Percentiles rank a stretch among this genome's conserved stretches.
Conservation (phyloP, 1,284 basidiomycete species). For the Fomes fomentarius region DNA sequence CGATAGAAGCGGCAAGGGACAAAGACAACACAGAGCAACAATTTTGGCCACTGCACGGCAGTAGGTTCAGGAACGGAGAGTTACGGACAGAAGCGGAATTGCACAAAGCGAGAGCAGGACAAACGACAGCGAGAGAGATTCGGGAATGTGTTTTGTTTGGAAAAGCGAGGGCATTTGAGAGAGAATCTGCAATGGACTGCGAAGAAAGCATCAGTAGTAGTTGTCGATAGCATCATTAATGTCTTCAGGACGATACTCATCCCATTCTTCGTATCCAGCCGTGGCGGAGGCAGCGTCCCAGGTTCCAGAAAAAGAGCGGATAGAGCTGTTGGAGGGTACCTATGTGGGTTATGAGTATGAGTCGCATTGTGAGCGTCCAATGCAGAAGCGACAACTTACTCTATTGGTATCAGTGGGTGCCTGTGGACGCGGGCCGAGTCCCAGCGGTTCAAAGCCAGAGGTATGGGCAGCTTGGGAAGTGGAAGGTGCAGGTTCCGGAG, state of each 20-base stretch:
- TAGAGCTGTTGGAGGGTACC: slow-evolving; percentile 10
- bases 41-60: not conserved
- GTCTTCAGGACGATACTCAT: slow-evolving; percentile 21
- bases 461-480: not conserved
- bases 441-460: not conserved
- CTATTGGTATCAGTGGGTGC: slow-evolving; percentile 1
- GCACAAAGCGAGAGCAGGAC: not conserved
- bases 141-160: not conserved
- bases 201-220: slow-evolving; percentile 17
- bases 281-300: slow-evolving; percentile 13
- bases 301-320: slow-evolving; percentile 20
- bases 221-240: slow-evolving; percentile 12
- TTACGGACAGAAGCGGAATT: too few species aligned
- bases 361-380: not conserved
- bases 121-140: not conserved
- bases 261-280: slow-evolving; percentile 12
- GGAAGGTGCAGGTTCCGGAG: not conserved
- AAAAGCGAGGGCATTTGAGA: not conserved
- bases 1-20: not conserved
- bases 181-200: not conserved
- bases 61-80: too few species aligned
- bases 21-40: too few species aligned
- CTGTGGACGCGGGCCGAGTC: slow-evolving; percentile 3
- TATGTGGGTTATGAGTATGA: not conserved
- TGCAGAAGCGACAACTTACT: not conserved